phyloP scores from a whole-genome alignment of 2,329 filamentous ascomycete species.

The Colletotrichum tamarilloi region DNA sequence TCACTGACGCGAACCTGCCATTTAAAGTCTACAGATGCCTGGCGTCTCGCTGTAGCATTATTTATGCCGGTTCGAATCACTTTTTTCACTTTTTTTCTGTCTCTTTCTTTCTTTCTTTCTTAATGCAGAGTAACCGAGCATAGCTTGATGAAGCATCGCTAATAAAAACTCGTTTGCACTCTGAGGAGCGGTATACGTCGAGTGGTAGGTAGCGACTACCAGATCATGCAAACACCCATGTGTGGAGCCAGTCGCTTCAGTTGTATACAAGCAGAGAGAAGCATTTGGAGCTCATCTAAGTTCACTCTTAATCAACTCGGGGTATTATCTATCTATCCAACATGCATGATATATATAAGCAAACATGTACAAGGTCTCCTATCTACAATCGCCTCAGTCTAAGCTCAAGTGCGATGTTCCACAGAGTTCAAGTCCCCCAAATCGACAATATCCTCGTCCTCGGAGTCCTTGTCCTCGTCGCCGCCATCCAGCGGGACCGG shows the following conservation, averaged over 20 bases:
- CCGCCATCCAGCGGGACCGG: conserved; percentile 6
- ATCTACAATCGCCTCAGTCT: neutral
- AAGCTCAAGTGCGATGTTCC: conserved; percentile 19
- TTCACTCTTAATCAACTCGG: neutral
- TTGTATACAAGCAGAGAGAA: neutral
- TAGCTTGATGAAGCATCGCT: too few species aligned
- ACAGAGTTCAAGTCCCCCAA: conserved; percentile 41
- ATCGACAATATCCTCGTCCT: conserved; percentile 50
- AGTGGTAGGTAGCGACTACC: too few species aligned
- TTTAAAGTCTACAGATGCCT: too few species aligned
- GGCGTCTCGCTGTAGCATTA: too few species aligned
- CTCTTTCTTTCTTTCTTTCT: too few species aligned
- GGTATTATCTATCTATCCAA: neutral
- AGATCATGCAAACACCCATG: too few species aligned
- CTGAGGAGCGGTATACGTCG: too few species aligned
- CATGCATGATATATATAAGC: neutral
- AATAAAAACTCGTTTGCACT: too few species aligned
- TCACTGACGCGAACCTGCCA: too few species aligned
- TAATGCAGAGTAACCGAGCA: too few species aligned
- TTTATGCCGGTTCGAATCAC: too few species aligned
- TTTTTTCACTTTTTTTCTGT: too few species aligned
- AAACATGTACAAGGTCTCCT: neutral
- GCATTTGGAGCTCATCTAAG: neutral
- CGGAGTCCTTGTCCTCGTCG: conserved; percentile 39
- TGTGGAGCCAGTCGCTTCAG: neutral